Base-by-base conservation (phyloP, 2,329 filamentous ascomycete genomes). In the Ceratocystis lukuohia region DNA sequence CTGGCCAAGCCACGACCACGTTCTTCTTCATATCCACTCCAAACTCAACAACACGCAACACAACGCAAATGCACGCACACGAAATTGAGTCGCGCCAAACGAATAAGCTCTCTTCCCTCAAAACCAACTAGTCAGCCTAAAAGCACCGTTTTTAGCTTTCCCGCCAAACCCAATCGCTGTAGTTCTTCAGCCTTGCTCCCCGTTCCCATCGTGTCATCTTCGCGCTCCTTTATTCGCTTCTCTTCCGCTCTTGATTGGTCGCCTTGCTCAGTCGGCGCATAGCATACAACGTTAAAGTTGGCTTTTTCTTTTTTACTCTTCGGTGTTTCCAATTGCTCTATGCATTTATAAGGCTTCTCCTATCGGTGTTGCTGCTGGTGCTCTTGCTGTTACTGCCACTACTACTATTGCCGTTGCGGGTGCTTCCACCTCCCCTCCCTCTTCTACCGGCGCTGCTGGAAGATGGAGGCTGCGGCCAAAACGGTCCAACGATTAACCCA, bases 391-490 rank as follows among this genome's bases (percentile, higher is more conserved):
- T 46, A 62, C 63, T 48, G 64, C 61, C 50, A 46, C 50, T 46
- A 61, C 37, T 10, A 17, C 41, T 25, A 3, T 33, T 22, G 28
- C 59, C 12, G 30, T 25, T 7, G 20, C 59, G 28, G 22, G 25
- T 15, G 25, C 53, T 28, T 7, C 28, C 12, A 17, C 53, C 20
- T 25, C 28, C 20, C 3, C 53, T 30, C 25, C 53, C 7, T 28
- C 56, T 20, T 4, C 28, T 37, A 30, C 61, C 53, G 65, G 50
- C 41, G 64, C 50, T 59, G 61, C 50, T 46, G 64, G 64, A 68
- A 66, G 53, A 84, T 84, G 82, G 82, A 84, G 78, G 80, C 77
- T 78, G 80, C 80, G 77, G 79, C 78, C 74, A 81, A 82, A 76
- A 79, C 77, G 76, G 78, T 82, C 75, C 75, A 82, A 74, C 77